Evolutionary conservation across 768 basidiomycete species (phyloP).

Genomic region (Psilocybe tampanensis): DNA sequence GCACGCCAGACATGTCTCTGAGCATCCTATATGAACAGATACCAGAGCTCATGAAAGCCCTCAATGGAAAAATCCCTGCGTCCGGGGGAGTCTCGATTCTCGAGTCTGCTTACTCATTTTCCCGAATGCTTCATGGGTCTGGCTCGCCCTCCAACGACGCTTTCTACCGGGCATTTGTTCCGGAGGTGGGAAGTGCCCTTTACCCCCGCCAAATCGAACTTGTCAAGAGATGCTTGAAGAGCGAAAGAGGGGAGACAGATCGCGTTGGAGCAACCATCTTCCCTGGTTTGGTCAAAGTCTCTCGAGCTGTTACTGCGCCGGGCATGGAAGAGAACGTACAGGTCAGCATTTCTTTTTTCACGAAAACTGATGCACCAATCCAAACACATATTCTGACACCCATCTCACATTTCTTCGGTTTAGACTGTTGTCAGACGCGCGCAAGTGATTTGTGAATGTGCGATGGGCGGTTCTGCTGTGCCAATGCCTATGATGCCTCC

Average conservation of each 20-base stretch:
- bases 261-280: slow-evolving; percentile 85
- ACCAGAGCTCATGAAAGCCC: slow-evolving; percentile 59
- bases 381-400: not conserved
- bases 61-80: slow-evolving; percentile 45
- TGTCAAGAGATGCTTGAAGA: slow-evolving; percentile 77
- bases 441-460: slow-evolving; percentile 88
- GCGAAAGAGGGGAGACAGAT: slow-evolving; percentile 73
- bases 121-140: slow-evolving; percentile 84
- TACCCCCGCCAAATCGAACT: slow-evolving; percentile 82
- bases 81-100: slow-evolving; percentile 59
- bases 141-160: slow-evolving; percentile 64
- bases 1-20: slow-evolving; percentile 69
- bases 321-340: slow-evolving; percentile 54
- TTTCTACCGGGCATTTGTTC: slow-evolving; percentile 87
- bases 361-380: slow-evolving; percentile 8
- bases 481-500: slow-evolving; percentile 20
- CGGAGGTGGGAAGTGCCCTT: slow-evolving; percentile 76
- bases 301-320: slow-evolving; percentile 39
- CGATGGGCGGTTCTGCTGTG: slow-evolving; percentile 45
- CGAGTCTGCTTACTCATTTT: slow-evolving; percentile 76
- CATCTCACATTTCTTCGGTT: not conserved
- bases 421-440: slow-evolving; percentile 78
- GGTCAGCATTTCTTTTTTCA: slow-evolving; percentile 27
- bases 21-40: slow-evolving; percentile 74
- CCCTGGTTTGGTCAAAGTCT: slow-evolving; percentile 85